Percentiles rank a stretch among this genome's conserved stretches.
Evolutionary conservation across 805 yeast genomes (phyloP).

Genomic region (Kuraishia hungarica): DNA sequence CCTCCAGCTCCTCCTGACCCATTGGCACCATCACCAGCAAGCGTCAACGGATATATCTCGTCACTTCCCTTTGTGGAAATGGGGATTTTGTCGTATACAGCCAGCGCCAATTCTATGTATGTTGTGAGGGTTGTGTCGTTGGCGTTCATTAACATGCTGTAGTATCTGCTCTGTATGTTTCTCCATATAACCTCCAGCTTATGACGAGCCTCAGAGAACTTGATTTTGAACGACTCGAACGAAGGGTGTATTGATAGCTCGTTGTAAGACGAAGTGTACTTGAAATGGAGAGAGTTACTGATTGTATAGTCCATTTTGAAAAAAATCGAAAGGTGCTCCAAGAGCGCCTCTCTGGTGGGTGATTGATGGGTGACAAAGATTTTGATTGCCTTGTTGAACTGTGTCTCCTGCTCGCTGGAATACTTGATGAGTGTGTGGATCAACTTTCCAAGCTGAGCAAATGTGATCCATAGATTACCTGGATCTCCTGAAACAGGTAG

Average conservation of each 20-base stretch:
- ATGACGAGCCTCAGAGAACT: constrained; percentile 51
- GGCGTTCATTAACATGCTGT: constrained; percentile 27
- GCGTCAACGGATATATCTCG: constrained; percentile 20
- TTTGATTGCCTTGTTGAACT: constrained; percentile 36
- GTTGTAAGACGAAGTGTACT: constrained; percentile 62
- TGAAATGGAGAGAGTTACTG: constrained; percentile 64
- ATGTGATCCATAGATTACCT: constrained; percentile 69
- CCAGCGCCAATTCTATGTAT: constrained; percentile 46
- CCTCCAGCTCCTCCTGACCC: constrained; percentile 11
- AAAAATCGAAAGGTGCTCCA: constrained; percentile 58
- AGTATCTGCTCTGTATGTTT: constrained; percentile 45
- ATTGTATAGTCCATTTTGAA: constrained; percentile 66
- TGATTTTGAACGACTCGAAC: constrained; percentile 53
- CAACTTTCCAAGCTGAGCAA: constrained; percentile 63
- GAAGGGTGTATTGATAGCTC: constrained; percentile 57
- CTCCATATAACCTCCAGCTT: constrained; percentile 60
- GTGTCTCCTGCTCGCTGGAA: constrained; percentile 22
- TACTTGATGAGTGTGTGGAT: constrained; percentile 34
- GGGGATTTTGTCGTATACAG: constrained; percentile 56
- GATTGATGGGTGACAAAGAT: constrained; percentile 63
- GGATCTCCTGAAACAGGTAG: constrained; percentile 52
- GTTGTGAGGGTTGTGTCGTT: constrained; percentile 34
- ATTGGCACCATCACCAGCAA: constrained; percentile 8
- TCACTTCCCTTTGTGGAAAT: constrained; percentile 29
- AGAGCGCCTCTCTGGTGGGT: constrained; percentile 59